Percentiles rank a stretch among this genome's conserved stretches.
Conservation (phyloP, 306 rosid species). For the Comarum palustre region DNA sequence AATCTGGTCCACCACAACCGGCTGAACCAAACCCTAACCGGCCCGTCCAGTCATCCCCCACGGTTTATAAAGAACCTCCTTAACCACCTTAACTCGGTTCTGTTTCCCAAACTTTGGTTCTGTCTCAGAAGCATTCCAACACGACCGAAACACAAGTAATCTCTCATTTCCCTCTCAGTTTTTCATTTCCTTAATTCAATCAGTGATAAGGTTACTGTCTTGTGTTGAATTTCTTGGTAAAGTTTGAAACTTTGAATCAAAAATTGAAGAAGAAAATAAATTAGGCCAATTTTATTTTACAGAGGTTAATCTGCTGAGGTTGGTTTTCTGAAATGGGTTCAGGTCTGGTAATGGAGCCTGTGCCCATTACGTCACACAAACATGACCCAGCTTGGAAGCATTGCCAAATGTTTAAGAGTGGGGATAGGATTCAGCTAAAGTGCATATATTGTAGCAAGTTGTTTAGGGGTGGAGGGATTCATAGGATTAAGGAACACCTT, state of each 20-base stretch:
- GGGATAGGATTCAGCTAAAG: constrained; percentile 77
- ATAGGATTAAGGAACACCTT: constrained; percentile 92
- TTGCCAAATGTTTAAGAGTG: constrained; percentile 81
- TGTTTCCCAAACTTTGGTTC: constrained; percentile 18
- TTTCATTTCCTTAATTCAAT: background rate
- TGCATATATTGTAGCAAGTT: constrained; percentile 74
- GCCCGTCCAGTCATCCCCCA: constrained; percentile 45
- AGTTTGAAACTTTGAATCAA: background rate
- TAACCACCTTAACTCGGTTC: constrained; percentile 51
- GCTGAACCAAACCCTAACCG: constrained; percentile 53
- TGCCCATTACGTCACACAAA: constrained; percentile 76
- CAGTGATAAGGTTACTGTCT: background rate
- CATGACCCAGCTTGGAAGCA: constrained; percentile 96
- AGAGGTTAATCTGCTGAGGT: constrained; percentile 6
- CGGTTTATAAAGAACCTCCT: constrained; percentile 32
- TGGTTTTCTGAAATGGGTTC: constrained; percentile 43
- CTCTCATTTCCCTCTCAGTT: background rate
- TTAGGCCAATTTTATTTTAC: background rate
- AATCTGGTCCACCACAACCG: constrained; percentile 33
- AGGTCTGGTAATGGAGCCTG: constrained; percentile 42
- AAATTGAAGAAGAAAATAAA: constrained; percentile 9
- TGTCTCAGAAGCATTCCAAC: constrained; percentile 13
- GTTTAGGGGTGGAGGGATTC: constrained; percentile 98
- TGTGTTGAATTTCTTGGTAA: background rate
- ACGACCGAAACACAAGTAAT: constrained; percentile 47